A percentile compares a stretch with the other conserved stretches of the same genome.
Evolutionary conservation across 345 rosid genomes (phyloP).

Genomic region (Camelina sativa): DNA sequence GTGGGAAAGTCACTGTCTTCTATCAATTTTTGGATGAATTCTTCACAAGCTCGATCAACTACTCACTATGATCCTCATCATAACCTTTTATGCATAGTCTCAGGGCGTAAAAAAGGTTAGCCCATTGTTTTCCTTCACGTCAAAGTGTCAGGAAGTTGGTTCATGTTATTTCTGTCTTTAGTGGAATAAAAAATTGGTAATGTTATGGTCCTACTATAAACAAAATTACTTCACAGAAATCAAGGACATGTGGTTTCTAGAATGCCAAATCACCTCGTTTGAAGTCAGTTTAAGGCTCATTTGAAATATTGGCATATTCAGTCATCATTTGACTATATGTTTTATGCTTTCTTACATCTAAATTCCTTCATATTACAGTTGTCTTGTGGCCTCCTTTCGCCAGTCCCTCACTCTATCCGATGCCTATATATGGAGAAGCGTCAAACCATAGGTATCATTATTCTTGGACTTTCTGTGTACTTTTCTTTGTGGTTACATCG

Average conservation of each 20-base stretch:
- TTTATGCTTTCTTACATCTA: conserved; percentile 15
- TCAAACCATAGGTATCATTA: conserved; percentile 82
- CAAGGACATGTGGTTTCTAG: neutral
- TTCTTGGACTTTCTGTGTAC: conserved; percentile 16
- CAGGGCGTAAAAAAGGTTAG: conserved; percentile 82
- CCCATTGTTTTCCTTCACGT: neutral
- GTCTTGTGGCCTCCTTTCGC: conserved; percentile 91
- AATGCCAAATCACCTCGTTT: conserved; percentile 24
- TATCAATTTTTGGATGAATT: conserved; percentile 91
- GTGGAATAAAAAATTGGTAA: neutral
- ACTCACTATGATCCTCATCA: conserved; percentile 95
- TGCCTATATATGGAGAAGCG: conserved; percentile 91
- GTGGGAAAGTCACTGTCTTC: conserved; percentile 67
- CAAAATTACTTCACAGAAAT: neutral
- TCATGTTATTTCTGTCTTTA: conserved; percentile 15
- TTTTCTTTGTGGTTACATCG: conserved; percentile 2
- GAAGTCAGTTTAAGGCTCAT: conserved; percentile 28
- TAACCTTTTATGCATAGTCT: conserved; percentile 73
- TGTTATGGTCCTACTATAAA: neutral
- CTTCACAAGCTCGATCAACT: conserved; percentile 75
- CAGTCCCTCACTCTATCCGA: conserved; percentile 78
- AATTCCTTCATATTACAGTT: conserved; percentile 52
- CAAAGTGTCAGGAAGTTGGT: neutral
- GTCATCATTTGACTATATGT: neutral
- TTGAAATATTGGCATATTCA: conserved; percentile 3